Percentiles rank a stretch among this genome's conserved stretches.
phyloP scores from a whole-genome alignment of 257 asterid genomes.

The Solanum sejunctum region DNA sequence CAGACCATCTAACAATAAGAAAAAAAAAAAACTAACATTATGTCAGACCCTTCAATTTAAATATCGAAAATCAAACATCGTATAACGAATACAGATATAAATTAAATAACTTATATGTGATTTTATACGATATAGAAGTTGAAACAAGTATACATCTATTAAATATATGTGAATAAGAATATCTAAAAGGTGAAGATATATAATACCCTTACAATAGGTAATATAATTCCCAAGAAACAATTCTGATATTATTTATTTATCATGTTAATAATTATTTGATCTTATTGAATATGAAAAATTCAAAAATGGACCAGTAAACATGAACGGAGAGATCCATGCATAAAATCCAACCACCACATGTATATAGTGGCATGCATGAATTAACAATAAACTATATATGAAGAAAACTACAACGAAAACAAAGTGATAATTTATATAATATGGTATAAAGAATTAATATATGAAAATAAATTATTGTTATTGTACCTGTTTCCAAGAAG shows the following conservation, averaged over 20 bases:
- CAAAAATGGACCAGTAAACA: no score
- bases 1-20: conserved; percentile 12
- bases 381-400: neutral
- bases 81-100: accelerated
- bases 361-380: neutral
- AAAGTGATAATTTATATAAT: no score
- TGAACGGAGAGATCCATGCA: no score
- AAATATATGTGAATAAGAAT: neutral
- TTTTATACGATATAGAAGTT: neutral
- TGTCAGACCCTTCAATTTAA: no score
- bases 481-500: conserved; percentile 16
- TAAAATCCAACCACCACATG: neutral
- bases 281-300: no score
- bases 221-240: no score
- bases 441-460: neutral
- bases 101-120: neutral
- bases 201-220: neutral
- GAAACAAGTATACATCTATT: neutral
- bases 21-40: neutral
- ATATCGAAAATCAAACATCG: neutral
- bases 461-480: neutral
- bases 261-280: no score
- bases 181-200: neutral
- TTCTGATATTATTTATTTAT: no score
- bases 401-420: no score